Evolutionary conservation across 2,329 filamentous ascomycete species (phyloP), one percentile per base, ranked within the genome.

Genomic region (Xylariales sp.): DNA sequence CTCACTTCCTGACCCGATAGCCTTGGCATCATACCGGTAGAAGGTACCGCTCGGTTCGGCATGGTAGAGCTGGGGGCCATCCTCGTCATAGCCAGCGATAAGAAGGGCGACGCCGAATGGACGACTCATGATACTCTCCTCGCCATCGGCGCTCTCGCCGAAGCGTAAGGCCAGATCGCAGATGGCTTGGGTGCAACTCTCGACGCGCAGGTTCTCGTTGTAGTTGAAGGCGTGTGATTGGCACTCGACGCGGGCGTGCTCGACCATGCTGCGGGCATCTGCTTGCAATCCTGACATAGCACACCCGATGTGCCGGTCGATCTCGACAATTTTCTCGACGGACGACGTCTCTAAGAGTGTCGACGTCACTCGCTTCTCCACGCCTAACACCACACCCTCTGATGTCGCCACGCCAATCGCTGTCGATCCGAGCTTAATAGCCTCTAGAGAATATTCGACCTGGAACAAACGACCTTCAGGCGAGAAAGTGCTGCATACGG

Each of bases 361-460:
- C 66, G 93, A 97, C 69, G 96, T 99, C 76, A 99, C 96, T 78
- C 96, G 94, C 89, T 99, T 99, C 86, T 99, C 96, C 72, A 99
- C 96, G 75, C 96, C 96, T 59, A 99, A 91, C 79, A 99, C 92
- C 70, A 98, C 94, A 78, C 96, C 96, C 80, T 97, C 93, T 66
- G 93, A 92, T 56, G 96, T 99, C 77, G 96, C 94, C 74, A 99
- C 94, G 77, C 96, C 96, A 84, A 99, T 99, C 79, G 96, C 96
- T 75, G 96, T 99, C 77, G 93, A 97, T 75, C 96, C 96, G 75
- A 98, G 93, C 87, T 99, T 99, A 89, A 99, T 99, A 83, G 96
- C 96, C 87, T 99, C 96, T 82, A 99, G 92, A 68, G 96, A 98
- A 90, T 99, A 99, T 91, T 99, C 96, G 86, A 99, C 96, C 86